Evolutionary conservation across 2,329 filamentous ascomycete genomes (phyloP).

Genomic region (Phaeomoniella chlamydospora): DNA sequence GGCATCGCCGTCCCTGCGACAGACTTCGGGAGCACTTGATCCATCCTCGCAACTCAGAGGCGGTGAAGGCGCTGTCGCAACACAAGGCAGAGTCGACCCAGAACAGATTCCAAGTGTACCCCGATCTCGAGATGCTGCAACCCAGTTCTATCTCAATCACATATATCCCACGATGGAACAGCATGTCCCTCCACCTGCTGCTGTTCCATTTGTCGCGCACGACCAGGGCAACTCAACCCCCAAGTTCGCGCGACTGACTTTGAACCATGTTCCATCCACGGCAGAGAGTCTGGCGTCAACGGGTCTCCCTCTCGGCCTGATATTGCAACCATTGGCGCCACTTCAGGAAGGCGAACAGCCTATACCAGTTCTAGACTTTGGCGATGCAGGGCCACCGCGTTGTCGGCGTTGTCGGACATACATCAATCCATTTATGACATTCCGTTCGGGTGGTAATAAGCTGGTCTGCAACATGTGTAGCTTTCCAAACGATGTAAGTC

Average conservation of each 20-base stretch:
- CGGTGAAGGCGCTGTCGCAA: slow-evolving; percentile 42
- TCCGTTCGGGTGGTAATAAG: slow-evolving; percentile 84
- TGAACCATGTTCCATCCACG: slow-evolving; percentile 84
- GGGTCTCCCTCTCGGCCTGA: slow-evolving; percentile 69
- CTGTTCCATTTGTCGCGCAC: slow-evolving; percentile 78
- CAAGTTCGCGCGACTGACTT: slow-evolving; percentile 77
- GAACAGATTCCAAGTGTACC: slow-evolving; percentile 91
- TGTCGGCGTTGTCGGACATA: slow-evolving; percentile 89
- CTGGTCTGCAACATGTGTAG: slow-evolving; percentile 98
- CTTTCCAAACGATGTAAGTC: slow-evolving; percentile 84
- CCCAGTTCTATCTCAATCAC: slow-evolving; percentile 73
- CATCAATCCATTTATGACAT: slow-evolving; percentile 99
- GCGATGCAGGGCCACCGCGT: slow-evolving; percentile 74
- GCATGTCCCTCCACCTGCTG: slow-evolving; percentile 77
- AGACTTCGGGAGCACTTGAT: slow-evolving; percentile 13
- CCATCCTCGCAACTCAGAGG: slow-evolving; percentile 22
- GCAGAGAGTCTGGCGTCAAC: slow-evolving; percentile 68
- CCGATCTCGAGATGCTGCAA: slow-evolving; percentile 63
- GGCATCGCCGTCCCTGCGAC: slow-evolving; percentile 3
- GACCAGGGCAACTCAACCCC: slow-evolving; percentile 96
- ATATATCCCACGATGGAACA: slow-evolving; percentile 93
- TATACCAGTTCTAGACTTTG: slow-evolving; percentile 89
- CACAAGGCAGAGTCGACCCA: slow-evolving; percentile 66
- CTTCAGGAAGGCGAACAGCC: slow-evolving; percentile 72
- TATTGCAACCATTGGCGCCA: slow-evolving; percentile 76